phyloP scores from a whole-genome alignment of 2,329 filamentous ascomycete genomes.

The Fusarium proliferatum region DNA sequence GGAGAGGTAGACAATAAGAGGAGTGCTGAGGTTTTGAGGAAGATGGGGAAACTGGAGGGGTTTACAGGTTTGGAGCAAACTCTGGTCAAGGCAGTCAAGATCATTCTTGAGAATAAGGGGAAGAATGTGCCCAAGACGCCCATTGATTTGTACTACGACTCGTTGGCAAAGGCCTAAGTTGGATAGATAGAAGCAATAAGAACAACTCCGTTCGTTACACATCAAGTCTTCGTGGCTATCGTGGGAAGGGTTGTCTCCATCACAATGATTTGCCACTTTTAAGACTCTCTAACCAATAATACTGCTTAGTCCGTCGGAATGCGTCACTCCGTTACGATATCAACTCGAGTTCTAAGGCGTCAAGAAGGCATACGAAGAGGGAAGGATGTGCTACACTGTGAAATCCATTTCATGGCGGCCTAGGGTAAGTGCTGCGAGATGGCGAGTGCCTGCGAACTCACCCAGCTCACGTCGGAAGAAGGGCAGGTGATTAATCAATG shows the following conservation, averaged over 20 bases:
- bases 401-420: fast-evolving
- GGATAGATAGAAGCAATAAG: no score
- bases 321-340: no score
- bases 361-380: neutral
- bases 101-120: fast-evolving
- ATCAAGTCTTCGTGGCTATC: no score
- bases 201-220: no score
- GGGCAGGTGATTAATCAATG: fast-evolving
- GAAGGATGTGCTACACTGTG: no score
- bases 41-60: fast-evolving
- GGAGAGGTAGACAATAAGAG: neutral
- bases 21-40: neutral
- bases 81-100: neutral
- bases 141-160: neutral
- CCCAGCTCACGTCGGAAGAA: neutral
- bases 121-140: neutral
- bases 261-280: no score
- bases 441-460: fast-evolving
- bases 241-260: no score
- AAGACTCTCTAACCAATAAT: no score
- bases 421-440: neutral
- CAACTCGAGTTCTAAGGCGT: no score
- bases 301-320: no score
- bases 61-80: fast-evolving
- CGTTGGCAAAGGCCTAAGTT: neutral